Percentiles rank a stretch among this genome's conserved stretches.
Evolutionary conservation across 805 yeast genomes (phyloP).

Genomic region (Komagataella populi): DNA sequence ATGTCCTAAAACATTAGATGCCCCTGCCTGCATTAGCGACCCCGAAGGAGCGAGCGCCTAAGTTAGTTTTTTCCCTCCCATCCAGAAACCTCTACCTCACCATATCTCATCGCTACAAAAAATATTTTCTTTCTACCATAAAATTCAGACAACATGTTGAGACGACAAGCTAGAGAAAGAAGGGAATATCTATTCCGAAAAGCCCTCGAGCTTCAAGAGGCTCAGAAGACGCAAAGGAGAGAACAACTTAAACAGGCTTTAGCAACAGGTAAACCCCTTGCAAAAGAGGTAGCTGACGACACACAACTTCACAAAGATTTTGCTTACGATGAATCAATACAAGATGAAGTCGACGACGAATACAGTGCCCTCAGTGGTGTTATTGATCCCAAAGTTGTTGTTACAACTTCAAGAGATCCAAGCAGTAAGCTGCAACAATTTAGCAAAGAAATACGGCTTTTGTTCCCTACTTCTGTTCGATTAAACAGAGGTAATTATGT

Average conservation of each 20-base stretch:
- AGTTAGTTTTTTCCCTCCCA: too few species aligned
- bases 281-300: slow-evolving; percentile 87
- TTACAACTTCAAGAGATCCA: slow-evolving; percentile 91
- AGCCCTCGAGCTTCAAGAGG: slow-evolving; percentile 82
- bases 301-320: slow-evolving; percentile 65
- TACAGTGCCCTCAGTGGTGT: slow-evolving; percentile 80
- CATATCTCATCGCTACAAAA: neutral
- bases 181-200: slow-evolving; percentile 85
- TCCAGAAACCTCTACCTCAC: neutral
- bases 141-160: slow-evolving; percentile 30
- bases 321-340: slow-evolving; percentile 73
- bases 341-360: slow-evolving; percentile 74
- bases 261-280: slow-evolving; percentile 82
- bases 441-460: slow-evolving; percentile 78
- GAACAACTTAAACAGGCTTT: slow-evolving; percentile 77
- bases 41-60: neutral
- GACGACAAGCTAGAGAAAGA: slow-evolving; percentile 94
- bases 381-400: slow-evolving; percentile 78
- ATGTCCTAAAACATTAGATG: slow-evolving; percentile 46
- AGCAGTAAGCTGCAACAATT: slow-evolving; percentile 77
- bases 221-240: slow-evolving; percentile 72
- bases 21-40: neutral
- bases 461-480: slow-evolving; percentile 83
- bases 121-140: neutral
- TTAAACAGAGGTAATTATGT: slow-evolving; percentile 89